Evolutionary conservation across 140 eudicot species (phyloP).

Genomic region (Eryngium alpinum): DNA sequence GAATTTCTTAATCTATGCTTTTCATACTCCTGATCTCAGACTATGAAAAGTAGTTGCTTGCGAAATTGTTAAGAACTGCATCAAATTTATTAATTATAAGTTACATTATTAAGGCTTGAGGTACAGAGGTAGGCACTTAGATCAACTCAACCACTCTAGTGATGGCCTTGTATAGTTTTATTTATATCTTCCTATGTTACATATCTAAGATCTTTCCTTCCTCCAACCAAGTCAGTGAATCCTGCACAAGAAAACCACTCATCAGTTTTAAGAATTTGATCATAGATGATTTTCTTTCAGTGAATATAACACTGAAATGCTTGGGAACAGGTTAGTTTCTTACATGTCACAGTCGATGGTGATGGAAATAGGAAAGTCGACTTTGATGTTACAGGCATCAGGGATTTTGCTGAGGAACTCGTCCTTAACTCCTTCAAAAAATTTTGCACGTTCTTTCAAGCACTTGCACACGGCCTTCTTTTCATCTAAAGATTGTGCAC

Average conservation of each 20-base stretch:
- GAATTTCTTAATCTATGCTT: neutral
- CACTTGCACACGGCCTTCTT: conserved; percentile 38
- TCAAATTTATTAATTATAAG: neutral
- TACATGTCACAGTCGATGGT: conserved; percentile 8
- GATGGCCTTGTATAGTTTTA: neutral
- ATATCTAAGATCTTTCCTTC: neutral
- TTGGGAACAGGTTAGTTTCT: conserved; percentile 5
- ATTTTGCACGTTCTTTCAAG: conserved; percentile 30
- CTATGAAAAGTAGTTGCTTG: neutral
- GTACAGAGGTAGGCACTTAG: neutral
- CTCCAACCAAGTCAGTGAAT: neutral
- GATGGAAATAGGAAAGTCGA: no score
- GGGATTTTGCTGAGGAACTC: no score
- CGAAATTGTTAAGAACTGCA: neutral
- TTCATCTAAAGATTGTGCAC: conserved; percentile 22
- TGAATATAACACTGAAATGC: neutral
- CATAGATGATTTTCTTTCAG: neutral
- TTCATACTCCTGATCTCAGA: neutral
- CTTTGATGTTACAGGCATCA: no score
- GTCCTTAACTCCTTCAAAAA: conserved; percentile 17
- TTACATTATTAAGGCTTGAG: neutral
- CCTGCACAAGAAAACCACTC: neutral
- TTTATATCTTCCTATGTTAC: neutral
- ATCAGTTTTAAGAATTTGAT: neutral
- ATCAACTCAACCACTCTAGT: neutral